Base-by-base conservation (phyloP, 2,329 filamentous ascomycete genomes). In the Aspergillus ochraceoroseus region DNA sequence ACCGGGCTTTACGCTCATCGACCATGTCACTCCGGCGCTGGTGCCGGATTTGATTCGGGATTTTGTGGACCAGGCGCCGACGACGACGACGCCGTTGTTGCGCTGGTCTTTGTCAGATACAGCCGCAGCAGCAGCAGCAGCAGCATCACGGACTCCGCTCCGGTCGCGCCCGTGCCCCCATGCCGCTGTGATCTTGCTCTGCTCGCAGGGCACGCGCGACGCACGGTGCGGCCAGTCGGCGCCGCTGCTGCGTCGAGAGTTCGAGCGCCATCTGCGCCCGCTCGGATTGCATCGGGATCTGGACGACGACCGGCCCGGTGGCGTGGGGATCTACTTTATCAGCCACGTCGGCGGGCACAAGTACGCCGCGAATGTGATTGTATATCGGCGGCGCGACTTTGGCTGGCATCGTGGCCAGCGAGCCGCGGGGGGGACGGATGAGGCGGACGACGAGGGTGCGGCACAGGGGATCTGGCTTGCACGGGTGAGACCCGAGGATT, bases 311-410 rank as follows among this genome's bases (percentile, higher is more conserved):
- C 72, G 92, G 43, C 87, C 89, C 0, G 90, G 90, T 7, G 92
- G 92, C 8, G 90, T 95, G 4, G 90, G 87, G 0, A 86, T 98
- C 50, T 95, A 95, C 68, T 96, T 95, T 61, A 94, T 96, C 59
- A 90, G 82, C 52, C 92, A 98, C 59, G 88, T 95, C 2, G 92
- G 92, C 18, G 92, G 92, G 0, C 92, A 98, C 71, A 95, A 95
- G 70, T 96, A 94, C 68, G 82, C 83, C 32, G 92, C 92, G 18
- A 98, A 98, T 57, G 80, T 96, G 54, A 85, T 98, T 71, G 74
- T 98, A 1, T 96, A 98, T 64, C 77, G 92, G 7, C 75, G 76
- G 12, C 71, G 73, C 5, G 65, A 62, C 47, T 59, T 64, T 15
- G 59, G 63, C 3, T 65, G 63, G 62, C 60, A 62, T 38, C 49